Percentiles rank a stretch among this genome's conserved stretches.
Evolutionary conservation across 306 rosid species (phyloP).

Genomic region (Morella rubra): DNA sequence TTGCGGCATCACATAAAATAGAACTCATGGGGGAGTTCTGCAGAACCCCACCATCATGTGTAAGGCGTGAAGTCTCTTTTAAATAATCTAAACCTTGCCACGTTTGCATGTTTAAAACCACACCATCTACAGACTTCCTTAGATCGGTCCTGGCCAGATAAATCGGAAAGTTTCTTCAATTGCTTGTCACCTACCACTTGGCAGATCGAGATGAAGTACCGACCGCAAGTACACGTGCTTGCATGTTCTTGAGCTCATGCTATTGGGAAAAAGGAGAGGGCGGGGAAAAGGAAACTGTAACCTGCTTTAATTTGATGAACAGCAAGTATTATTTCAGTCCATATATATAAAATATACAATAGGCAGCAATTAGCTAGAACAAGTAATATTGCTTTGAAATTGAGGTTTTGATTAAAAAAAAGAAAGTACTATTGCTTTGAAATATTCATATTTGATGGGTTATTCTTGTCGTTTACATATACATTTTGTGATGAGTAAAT

Average conservation of each 20-base stretch:
- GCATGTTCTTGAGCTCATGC: constrained; percentile 23
- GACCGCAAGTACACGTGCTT: constrained; percentile 27
- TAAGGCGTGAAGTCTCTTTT: too few relatives aligned
- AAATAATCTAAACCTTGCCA: constrained; percentile 1
- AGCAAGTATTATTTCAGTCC: too few relatives aligned
- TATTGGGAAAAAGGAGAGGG: not conserved
- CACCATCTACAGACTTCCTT: not conserved
- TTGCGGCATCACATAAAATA: not conserved
- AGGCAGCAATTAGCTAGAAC: too few relatives aligned
- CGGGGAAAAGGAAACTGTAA: constrained; percentile 1
- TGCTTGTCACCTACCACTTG: not conserved
- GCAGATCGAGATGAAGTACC: not conserved
- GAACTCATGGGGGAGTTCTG: not conserved
- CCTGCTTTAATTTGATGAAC: too few relatives aligned
- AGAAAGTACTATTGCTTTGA: too few relatives aligned
- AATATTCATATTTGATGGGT: too few relatives aligned
- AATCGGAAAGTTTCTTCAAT: not conserved
- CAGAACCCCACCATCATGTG: not conserved
- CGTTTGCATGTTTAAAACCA: constrained; percentile 21
- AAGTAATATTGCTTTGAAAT: too few relatives aligned
- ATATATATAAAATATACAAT: too few relatives aligned
- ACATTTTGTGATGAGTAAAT: too few relatives aligned
- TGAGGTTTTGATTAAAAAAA: too few relatives aligned
- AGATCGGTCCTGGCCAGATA: not conserved
- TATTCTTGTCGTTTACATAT: too few relatives aligned